Conservation (phyloP, 1,284 basidiomycete species). For the Cutaneotrichosporon dermatis region DNA sequence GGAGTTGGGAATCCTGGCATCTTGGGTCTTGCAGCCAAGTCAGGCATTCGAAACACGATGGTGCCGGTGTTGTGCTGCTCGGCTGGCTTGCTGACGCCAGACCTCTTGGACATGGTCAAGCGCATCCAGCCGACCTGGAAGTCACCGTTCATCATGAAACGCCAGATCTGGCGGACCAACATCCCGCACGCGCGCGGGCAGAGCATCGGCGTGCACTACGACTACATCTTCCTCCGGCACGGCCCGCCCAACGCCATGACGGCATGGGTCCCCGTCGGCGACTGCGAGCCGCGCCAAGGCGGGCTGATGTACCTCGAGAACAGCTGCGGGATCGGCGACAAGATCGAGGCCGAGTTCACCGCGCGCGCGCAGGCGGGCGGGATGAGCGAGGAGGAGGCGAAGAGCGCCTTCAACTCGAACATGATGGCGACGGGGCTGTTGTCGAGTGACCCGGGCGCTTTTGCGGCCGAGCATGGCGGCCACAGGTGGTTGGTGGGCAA, state of each 20-base stretch:
- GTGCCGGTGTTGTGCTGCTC: background rate
- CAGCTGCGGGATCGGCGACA: conserved; percentile 12
- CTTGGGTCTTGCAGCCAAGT: too few relatives aligned
- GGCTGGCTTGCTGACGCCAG: background rate
- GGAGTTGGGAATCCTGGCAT: too few relatives aligned
- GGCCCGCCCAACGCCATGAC: conserved; percentile 27
- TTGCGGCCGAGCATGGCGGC: background rate
- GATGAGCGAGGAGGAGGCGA: conserved; percentile 15
- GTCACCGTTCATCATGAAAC: conserved; percentile 12
- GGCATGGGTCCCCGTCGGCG: conserved; percentile 31
- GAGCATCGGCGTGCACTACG: conserved; percentile 22
- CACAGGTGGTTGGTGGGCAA: conserved; percentile 19
- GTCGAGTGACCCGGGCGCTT: background rate
- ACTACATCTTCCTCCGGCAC: conserved; percentile 24
- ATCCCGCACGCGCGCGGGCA: conserved; percentile 15
- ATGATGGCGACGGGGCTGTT: conserved; percentile 6
- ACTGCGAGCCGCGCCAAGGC: conserved; percentile 19
- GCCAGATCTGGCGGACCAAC: conserved; percentile 23
- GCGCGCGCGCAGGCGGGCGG: background rate
- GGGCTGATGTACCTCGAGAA: conserved; percentile 31
- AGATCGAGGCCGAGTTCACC: conserved; percentile 23
- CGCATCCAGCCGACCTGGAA: conserved; percentile 16
- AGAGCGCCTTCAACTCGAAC: conserved; percentile 25
- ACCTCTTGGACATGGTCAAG: conserved; percentile 13
- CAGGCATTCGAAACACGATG: too few relatives aligned